phyloP scores from a whole-genome alignment of 345 rosid species.

The Anastatica hierochuntica region DNA sequence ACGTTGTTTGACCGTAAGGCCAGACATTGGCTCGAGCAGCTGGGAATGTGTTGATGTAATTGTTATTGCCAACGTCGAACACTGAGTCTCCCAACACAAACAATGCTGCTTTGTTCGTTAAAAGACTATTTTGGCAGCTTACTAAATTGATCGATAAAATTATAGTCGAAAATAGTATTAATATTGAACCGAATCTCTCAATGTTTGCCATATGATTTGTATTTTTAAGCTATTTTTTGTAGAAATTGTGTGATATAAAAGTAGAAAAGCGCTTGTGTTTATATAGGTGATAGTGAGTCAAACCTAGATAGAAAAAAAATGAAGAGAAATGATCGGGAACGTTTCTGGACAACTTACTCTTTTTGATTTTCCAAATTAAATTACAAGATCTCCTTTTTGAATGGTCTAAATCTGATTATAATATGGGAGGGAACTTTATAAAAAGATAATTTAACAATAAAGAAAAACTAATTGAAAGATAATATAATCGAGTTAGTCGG shows the following conservation, averaged over 20 bases:
- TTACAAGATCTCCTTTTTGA: not conserved
- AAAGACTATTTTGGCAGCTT: not conserved
- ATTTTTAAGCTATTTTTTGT: not conserved
- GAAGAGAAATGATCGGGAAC: not conserved
- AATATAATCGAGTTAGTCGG: not conserved
- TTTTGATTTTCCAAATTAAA: slow-evolving; percentile 3
- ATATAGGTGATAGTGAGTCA: slow-evolving; percentile 1
- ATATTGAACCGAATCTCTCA: not conserved
- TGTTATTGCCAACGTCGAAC: slow-evolving; percentile 41
- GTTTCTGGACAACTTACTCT: not conserved
- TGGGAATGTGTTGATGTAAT: slow-evolving; percentile 25
- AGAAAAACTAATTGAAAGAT: too few species aligned
- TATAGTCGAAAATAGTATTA: slow-evolving; percentile 4
- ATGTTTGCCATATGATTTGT: slow-evolving; percentile 7
- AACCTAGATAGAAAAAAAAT: not conserved
- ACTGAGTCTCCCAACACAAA: slow-evolving; percentile 42
- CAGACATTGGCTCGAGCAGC: slow-evolving; percentile 22
- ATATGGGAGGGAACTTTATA: not conserved
- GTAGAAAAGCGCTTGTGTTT: not conserved
- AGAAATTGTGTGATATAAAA: not conserved
- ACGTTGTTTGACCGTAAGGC: slow-evolving; percentile 28
- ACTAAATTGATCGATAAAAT: not conserved
- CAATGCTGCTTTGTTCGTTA: slow-evolving; percentile 25
- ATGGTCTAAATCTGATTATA: not conserved
- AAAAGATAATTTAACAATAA: too few species aligned